These are phyloP conservation scores for Ustilaginoidea virens DNA, from an alignment of 2,329 filamentous ascomycete genomes.

Conservation along the genomic window DNA sequence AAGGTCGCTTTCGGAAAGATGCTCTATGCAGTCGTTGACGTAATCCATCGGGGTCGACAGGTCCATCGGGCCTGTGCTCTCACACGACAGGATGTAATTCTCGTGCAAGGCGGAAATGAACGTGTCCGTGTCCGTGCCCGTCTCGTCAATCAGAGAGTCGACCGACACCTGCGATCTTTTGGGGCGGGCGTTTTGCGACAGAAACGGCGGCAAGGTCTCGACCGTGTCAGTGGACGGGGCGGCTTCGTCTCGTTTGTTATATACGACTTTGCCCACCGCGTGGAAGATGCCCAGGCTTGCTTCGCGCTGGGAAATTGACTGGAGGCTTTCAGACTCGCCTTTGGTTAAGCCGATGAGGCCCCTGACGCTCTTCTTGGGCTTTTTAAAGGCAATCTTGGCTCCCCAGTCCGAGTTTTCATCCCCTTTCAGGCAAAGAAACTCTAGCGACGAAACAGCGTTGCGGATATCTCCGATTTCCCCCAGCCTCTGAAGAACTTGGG, in stretches of 20 bases:
- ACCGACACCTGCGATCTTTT: constrained; percentile 50
- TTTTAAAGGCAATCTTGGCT: constrained; percentile 55
- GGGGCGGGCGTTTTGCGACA: constrained; percentile 40
- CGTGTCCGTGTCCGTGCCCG: constrained; percentile 79
- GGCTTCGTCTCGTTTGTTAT: constrained; percentile 70
- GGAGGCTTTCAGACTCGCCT: constrained; percentile 64
- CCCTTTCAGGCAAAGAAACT: constrained; percentile 79
- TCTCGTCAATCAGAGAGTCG: constrained; percentile 77
- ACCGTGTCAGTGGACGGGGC: constrained; percentile 23
- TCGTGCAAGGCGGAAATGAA: constrained; percentile 87
- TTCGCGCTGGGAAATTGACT: constrained; percentile 74
- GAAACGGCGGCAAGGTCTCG: constrained; percentile 43
- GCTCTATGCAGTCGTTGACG: constrained; percentile 72
- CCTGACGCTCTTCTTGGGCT: constrained; percentile 45
- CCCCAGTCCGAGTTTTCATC: constrained; percentile 63
- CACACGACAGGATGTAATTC: constrained; percentile 81
- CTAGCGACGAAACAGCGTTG: constrained; percentile 79
- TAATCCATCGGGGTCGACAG: constrained; percentile 54
- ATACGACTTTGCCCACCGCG: constrained; percentile 86
- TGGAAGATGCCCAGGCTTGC: constrained; percentile 89
- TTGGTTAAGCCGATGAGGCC: constrained; percentile 48
- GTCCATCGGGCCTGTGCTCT: constrained; percentile 33
- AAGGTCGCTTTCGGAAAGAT: constrained; percentile 76
- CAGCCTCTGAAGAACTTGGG: constrained; percentile 60
- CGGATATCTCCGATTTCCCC: constrained; percentile 84